Evolutionary conservation across 73 alveolate genomes (phyloP).

Genomic region (Paramecium tetraurelia): DNA sequence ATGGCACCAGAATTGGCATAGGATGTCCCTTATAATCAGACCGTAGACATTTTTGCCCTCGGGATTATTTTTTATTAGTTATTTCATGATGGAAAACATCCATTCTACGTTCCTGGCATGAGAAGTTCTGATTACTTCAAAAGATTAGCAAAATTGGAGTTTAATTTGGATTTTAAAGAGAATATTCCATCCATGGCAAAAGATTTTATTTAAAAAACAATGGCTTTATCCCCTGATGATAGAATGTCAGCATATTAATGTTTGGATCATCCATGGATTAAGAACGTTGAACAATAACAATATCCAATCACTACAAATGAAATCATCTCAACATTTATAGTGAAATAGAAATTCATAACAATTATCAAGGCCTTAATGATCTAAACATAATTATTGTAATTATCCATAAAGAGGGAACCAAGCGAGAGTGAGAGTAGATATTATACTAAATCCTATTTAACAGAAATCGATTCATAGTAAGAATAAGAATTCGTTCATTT

Average conservation of each 20-base stretch:
- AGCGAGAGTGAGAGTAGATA: not conserved
- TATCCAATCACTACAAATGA: constrained; percentile 15
- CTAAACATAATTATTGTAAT: not conserved
- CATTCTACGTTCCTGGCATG: not conserved
- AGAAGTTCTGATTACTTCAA: not conserved
- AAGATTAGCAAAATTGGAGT: not conserved
- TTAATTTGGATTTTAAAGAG: not conserved
- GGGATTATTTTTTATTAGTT: constrained; percentile 3
- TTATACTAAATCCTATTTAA: not conserved
- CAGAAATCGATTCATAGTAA: not conserved
- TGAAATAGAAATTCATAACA: not conserved
- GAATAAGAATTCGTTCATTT: not conserved
- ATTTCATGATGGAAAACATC: constrained; percentile 18
- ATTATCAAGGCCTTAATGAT: not conserved
- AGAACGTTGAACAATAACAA: not conserved
- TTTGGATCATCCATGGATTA: constrained; percentile 21
- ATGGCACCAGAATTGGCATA: constrained; percentile 36
- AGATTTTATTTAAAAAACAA: constrained; percentile 6
- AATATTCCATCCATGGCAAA: not conserved
- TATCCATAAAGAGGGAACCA: not conserved
- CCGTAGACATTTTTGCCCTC: constrained; percentile 10
- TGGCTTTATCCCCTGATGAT: not conserved
- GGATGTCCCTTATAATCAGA: not conserved
- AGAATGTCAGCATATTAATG: constrained; percentile 36
- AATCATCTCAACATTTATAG: not conserved